phyloP scores from a whole-genome alignment of 2,329 filamentous ascomycete species.

The Dryadomyces quercus-mongolicae region DNA sequence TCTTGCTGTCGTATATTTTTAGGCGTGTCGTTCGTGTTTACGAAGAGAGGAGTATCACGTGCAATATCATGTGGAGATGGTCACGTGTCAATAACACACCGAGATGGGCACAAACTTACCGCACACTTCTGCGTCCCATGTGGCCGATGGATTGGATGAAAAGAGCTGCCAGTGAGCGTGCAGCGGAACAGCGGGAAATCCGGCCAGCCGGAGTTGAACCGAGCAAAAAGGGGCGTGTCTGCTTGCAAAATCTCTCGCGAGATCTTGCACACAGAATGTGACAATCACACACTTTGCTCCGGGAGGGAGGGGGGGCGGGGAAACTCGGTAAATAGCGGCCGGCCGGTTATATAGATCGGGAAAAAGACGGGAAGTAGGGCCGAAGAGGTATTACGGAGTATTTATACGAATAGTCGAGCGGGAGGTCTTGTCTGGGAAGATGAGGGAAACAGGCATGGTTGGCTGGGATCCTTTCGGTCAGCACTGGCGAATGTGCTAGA shows the following conservation, averaged over 20 bases:
- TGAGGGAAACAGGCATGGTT: no score
- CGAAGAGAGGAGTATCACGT: neutral
- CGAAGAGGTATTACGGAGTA: neutral
- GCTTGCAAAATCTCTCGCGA: neutral
- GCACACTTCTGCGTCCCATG: neutral
- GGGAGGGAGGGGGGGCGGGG: no score
- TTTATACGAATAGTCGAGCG: neutral
- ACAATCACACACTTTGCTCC: neutral
- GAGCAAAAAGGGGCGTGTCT: neutral
- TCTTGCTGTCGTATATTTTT: neutral
- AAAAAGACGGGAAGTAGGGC: neutral
- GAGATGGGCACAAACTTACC: no score
- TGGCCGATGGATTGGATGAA: neutral
- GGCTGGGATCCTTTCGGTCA: no score
- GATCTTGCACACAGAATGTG: neutral
- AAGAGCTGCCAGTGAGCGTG: neutral
- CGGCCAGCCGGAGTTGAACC: neutral
- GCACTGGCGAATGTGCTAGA: neutral
- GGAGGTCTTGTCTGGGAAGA: neutral
- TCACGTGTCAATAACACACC: neutral
- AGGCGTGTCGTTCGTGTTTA: neutral
- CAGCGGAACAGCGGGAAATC: neutral
- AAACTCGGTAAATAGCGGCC: neutral
- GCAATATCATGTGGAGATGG: neutral
- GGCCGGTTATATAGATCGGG: neutral